Conservation (phyloP, 2,329 filamentous ascomycete species). For the Fusarium annulatum region DNA sequence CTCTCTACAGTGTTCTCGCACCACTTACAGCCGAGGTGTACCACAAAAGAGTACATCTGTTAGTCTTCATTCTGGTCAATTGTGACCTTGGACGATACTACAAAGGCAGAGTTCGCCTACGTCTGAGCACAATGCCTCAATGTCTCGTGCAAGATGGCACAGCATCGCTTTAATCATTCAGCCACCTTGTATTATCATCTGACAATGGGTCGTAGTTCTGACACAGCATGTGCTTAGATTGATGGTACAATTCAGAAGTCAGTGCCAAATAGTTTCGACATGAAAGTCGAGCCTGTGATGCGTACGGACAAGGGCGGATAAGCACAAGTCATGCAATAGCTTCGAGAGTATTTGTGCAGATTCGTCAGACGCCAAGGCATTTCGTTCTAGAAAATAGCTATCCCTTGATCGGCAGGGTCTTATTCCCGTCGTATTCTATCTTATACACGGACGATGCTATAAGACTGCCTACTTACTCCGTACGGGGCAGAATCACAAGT, state of each 20-base stretch:
- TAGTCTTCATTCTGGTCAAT: not conserved
- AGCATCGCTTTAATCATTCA: slow-evolving; percentile 28
- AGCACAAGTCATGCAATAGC: not conserved
- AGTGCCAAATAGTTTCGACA: not conserved
- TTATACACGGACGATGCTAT: not conserved
- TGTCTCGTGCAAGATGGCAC: slow-evolving; percentile 20
- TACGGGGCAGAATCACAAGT: not conserved
- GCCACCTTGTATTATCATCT: slow-evolving; percentile 16
- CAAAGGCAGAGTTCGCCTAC: slow-evolving; percentile 26
- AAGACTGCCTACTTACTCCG: not conserved
- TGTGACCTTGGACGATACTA: not conserved
- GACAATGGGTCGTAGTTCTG: not conserved
- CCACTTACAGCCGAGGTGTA: not conserved
- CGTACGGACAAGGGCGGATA: not conserved
- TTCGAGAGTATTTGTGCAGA: not conserved
- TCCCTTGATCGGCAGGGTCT: not conserved
- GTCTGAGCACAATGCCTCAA: slow-evolving; percentile 18
- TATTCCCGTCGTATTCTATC: slow-evolving; percentile 17
- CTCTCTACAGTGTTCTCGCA: not conserved
- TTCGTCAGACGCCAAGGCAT: not conserved
- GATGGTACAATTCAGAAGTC: too few relatives aligned
- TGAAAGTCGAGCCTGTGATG: not conserved
- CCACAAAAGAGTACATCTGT: not conserved
- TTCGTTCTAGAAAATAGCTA: not conserved
- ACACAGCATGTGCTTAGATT: not conserved